Evolutionary conservation across 345 rosid species (phyloP), one percentile per base, ranked within the genome.

Genomic region (Litchi chinensis): DNA sequence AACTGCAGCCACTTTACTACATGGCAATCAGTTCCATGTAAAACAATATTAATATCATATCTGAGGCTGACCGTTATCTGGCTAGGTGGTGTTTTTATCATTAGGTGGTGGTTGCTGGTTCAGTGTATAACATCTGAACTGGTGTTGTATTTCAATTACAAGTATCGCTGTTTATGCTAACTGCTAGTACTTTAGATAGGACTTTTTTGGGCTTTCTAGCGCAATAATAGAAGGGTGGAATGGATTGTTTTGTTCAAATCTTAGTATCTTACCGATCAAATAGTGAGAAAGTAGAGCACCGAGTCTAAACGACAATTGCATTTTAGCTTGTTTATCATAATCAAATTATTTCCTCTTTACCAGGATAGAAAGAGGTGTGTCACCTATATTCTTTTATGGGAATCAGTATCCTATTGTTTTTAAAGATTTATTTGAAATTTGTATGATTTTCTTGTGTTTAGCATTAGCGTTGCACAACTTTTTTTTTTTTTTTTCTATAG

Each of bases 371-470:
- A 50, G 59, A 8, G 6, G 37, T 8, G 12, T 54, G 28, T 32
- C 10, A 26, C 28, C 46, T 71, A 52, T 9, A 71, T 71, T 54
- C 46, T 18, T 18, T 19, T 32, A 37, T 28, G 22, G 46, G 52
- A 37, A 54, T 5, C 64, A 0, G 11, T 19, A 28, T 71, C 39
- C 8, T 37, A 32, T 32, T 11, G 19, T 44, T 54, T 54, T 54
- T 18, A 15, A 71, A 71, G 15, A 52, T 52, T 22, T 46, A 28
- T 16, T 22, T 16, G 19, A 15, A 74, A 63, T 43, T 46, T 26
- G 26, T 64, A 24, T 28, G 5, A 46, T 24, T 46, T 44, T 74
- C 69, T 74, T 74, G 70, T 64, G 43, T 74, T 24, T 41, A 73
- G 24, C 44, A 63, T 19, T 26, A 10, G 70, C 16, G 6, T 21